phyloP scores from a whole-genome alignment of 345 rosid species.

The Boechera stricta region DNA sequence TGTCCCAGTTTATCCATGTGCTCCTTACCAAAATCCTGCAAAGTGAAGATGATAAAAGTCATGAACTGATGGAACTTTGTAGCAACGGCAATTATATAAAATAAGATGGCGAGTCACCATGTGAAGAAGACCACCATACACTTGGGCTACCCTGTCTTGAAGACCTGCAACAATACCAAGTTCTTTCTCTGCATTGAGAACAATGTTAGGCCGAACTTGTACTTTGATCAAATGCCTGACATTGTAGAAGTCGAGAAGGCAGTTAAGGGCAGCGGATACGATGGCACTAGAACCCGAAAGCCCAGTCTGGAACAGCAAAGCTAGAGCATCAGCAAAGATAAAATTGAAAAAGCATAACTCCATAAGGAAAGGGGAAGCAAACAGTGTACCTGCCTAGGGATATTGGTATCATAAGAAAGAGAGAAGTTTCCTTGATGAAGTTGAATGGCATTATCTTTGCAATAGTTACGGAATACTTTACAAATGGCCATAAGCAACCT shows the following conservation, averaged over 20 bases:
- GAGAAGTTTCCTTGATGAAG: constrained; percentile 68
- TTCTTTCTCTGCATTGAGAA: constrained; percentile 80
- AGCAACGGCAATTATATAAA: neutral
- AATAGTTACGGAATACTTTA: constrained; percentile 62
- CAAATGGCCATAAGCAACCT: constrained; percentile 91
- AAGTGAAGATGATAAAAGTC: neutral
- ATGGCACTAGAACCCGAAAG: constrained; percentile 99
- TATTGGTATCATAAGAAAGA: constrained; percentile 83
- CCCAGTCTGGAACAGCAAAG: constrained; percentile 71
- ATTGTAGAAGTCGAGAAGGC: constrained; percentile 87
- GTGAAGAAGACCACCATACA: constrained; percentile 94
- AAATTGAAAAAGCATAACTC: no score
- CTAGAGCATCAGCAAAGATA: constrained; percentile 28
- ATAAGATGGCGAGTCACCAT: constrained; percentile 55
- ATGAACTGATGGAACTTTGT: neutral
- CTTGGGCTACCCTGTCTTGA: constrained; percentile 96
- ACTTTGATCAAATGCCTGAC: constrained; percentile 80
- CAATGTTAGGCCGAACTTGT: constrained; percentile 72
- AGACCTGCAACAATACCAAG: constrained; percentile 98
- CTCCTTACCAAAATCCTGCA: constrained; percentile 82
- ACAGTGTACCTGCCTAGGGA: constrained; percentile 85
- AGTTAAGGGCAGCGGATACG: constrained; percentile 86
- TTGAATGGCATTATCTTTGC: constrained; percentile 59
- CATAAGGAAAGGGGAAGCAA: neutral
- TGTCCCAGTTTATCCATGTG: constrained; percentile 81